Evolutionary conservation across 257 asterid species (phyloP).

Genomic region (Nicotiana undulata): DNA sequence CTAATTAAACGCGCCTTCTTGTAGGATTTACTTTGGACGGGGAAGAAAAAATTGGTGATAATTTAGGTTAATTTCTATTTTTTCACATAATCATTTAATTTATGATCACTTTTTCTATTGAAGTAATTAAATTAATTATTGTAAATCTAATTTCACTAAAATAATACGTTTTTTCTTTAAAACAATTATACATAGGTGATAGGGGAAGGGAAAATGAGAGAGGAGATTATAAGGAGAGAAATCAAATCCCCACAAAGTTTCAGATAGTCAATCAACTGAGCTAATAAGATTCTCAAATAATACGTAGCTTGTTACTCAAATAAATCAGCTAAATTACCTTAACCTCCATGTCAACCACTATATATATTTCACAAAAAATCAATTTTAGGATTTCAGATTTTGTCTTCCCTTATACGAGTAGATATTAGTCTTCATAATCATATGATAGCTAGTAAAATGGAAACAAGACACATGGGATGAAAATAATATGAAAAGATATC

Average conservation of each 20-base stretch:
- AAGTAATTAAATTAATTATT: background rate
- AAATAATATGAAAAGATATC: background rate
- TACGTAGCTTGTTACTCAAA: too few relatives aligned
- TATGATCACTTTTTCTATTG: background rate
- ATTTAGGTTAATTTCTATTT: background rate
- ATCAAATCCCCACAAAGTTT: too few relatives aligned
- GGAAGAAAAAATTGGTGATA: background rate
- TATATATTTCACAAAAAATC: background rate
- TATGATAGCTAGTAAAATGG: background rate
- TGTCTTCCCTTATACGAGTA: background rate
- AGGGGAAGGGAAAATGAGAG: too few relatives aligned
- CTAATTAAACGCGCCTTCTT: background rate
- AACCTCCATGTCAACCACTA: too few relatives aligned
- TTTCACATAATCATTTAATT: background rate
- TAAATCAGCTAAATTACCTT: background rate
- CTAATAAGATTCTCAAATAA: too few relatives aligned
- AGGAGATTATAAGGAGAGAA: too few relatives aligned
- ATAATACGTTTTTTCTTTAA: too few relatives aligned
- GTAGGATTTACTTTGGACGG: background rate
- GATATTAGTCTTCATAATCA: background rate
- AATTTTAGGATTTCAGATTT: background rate
- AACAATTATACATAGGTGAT: too few relatives aligned
- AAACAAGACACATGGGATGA: background rate
- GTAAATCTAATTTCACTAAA: too few relatives aligned
- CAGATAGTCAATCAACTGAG: accelerated